These are phyloP conservation scores for Ilex aquifolium DNA, from an alignment of 257 asterid species.

Conservation along the genomic window DNA sequence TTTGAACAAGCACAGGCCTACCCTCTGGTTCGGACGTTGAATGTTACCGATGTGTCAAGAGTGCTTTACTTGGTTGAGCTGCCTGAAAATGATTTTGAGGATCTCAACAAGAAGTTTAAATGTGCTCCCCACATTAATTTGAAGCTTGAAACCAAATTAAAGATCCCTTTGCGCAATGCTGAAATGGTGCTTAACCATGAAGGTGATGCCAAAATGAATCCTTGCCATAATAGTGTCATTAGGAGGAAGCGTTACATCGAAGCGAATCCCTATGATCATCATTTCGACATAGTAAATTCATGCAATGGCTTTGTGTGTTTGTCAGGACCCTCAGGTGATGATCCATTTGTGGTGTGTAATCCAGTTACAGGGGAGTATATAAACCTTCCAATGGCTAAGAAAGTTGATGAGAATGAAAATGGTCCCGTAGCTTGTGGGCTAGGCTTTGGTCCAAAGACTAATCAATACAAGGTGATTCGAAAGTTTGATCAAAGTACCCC, in stretches of 20 bases:
- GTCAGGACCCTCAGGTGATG: slow-evolving; percentile 5
- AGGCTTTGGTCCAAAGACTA: slow-evolving; percentile 11
- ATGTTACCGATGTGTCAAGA: slow-evolving; percentile 7
- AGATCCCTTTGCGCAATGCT: slow-evolving; percentile 8
- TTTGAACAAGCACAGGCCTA: slow-evolving; percentile 5
- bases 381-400: slow-evolving; percentile 2
- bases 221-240: background rate
- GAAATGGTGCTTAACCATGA: background rate
- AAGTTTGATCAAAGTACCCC: background rate
- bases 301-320: slow-evolving; percentile 13
- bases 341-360: slow-evolving; percentile 11
- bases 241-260: slow-evolving; percentile 8
- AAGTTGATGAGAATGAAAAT: background rate
- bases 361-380: slow-evolving; percentile 17
- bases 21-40: slow-evolving; percentile 6
- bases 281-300: slow-evolving; percentile 12
- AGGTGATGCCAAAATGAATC: background rate
- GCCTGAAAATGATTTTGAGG: background rate
- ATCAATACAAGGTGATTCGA: slow-evolving; percentile 10
- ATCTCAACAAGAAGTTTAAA: background rate
- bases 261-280: slow-evolving; percentile 9
- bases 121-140: background rate
- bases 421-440: slow-evolving; percentile 6
- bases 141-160: slow-evolving; percentile 8
- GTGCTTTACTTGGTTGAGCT: slow-evolving; percentile 2